Base-by-base conservation (phyloP, 192 early-diverging fungal species). In the Dimargaris verticillata region DNA sequence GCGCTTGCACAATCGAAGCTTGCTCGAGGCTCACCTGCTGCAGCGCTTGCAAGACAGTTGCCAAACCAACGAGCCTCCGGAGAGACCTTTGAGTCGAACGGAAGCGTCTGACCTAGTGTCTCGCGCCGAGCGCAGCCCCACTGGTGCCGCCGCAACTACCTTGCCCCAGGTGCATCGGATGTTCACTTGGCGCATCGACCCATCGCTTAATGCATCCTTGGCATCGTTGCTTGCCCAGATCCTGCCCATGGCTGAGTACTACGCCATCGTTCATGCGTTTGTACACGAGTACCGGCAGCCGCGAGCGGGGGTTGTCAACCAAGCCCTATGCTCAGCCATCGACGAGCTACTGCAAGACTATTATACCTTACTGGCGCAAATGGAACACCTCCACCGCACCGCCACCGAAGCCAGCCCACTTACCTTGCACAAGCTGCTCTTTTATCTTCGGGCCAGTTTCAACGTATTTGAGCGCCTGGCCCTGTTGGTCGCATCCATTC, bases 371-470 rank as follows among this genome's bases (percentile, higher is more conserved):
- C 79, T 99, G 15, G 88, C 86, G 17, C 91, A 92, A 63, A 74
- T 99, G 22, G 95, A 99, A 64, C 88, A 86, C 61, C 85, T 91
- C 51, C 87, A 70, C 65, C 78, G 77, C 63, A 75, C 77, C 25
- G 80, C 75, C 10, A 77, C 74, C 1, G 68, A 64, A 24, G 58
- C 60, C 15, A 51, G 49, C 18, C 74, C 78, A 9, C 95, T 96
- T 68, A 87, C 90, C 6, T 66, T 95, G n/a, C 93, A 95, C 64
- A 84, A 92, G 69, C 73, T 97, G 11, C 91, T 88, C 88, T 91
- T 83, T 66, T 88, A 97, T 67, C 66, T 94, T 28, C 79, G 84
- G 44, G 91, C 92, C 24, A 87, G 86, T 13, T 52, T 88, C 46
- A 64, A 70, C 45, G 74, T 75, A 18, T 74, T 85, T 68, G 68